Percentiles rank a stretch among this genome's conserved stretches.
These are phyloP conservation scores for Prunus persica DNA, from an alignment of 306 rosid species.

Conservation along the genomic window DNA sequence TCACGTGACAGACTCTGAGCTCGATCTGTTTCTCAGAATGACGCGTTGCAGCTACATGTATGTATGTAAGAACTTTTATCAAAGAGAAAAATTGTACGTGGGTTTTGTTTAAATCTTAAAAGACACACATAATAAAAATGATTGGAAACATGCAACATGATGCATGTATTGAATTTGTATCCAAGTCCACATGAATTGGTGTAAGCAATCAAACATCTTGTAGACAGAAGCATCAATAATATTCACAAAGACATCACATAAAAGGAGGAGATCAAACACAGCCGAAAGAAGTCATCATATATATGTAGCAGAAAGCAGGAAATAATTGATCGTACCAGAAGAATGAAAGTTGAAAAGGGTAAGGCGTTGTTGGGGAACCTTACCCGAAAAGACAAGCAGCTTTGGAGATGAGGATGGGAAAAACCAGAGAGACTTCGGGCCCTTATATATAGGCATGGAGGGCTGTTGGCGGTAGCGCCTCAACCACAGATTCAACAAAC, in stretches of 20 bases:
- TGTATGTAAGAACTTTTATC: too few species aligned
- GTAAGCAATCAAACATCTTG: too few species aligned
- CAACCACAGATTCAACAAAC: constrained; percentile 8
- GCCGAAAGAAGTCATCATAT: too few species aligned
- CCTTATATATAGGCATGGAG: not conserved
- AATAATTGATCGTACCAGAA: not conserved
- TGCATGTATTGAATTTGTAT: too few species aligned
- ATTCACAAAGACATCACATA: not conserved
- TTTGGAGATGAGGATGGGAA: too few species aligned
- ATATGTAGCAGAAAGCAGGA: not conserved
- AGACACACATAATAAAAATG: not conserved
- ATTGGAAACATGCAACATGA: too few species aligned
- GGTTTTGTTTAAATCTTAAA: not conserved
- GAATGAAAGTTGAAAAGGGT: not conserved
- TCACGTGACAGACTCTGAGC: too few species aligned
- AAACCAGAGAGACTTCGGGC: rapidly evolving
- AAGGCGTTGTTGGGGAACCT: not conserved
- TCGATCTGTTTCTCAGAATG: too few species aligned
- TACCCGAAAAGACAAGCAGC: not conserved
- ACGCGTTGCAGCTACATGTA: too few species aligned
- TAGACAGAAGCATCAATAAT: not conserved
- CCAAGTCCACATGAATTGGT: too few species aligned
- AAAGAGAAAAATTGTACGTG: not conserved
- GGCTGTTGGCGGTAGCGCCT: not conserved
- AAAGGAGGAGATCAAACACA: too few species aligned